Conservation (phyloP, 2,329 filamentous ascomycete genomes). For the Endothia cerciana region DNA sequence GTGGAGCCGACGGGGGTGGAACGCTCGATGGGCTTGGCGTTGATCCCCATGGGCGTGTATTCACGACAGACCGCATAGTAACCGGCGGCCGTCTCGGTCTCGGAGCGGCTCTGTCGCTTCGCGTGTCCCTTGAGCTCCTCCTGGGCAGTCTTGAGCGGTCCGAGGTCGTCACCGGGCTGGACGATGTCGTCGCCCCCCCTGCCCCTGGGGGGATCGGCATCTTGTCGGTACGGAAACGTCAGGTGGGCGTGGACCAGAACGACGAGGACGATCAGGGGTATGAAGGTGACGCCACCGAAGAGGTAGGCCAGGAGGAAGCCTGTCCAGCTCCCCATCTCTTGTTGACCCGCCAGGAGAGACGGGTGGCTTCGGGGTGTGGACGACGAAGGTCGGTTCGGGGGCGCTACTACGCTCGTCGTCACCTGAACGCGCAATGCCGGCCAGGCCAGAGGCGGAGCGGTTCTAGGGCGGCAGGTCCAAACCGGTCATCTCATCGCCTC, state of each 20-base stretch:
- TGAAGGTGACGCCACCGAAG: constrained; percentile 84
- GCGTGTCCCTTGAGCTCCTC: constrained; percentile 63
- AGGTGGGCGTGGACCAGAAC: constrained; percentile 70
- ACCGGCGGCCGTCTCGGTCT: constrained; percentile 80
- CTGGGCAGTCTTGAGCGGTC: constrained; percentile 64
- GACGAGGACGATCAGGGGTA: constrained; percentile 70
- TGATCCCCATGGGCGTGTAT: constrained; percentile 88
- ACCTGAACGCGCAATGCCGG: constrained; percentile 26
- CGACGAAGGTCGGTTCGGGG: constrained; percentile 19
- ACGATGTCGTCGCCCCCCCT: constrained; percentile 49
- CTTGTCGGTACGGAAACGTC: constrained; percentile 61
- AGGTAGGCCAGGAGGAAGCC: constrained; percentile 76
- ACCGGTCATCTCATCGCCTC: constrained; percentile 27
- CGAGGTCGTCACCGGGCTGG: constrained; percentile 66
- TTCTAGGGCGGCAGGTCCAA: constrained; percentile 18
- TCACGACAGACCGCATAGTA: constrained; percentile 96
- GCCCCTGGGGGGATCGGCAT: constrained; percentile 39
- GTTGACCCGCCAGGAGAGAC: background rate
- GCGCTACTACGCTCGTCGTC: constrained; percentile 24
- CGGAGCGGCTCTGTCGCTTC: constrained; percentile 51
- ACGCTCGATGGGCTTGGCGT: constrained; percentile 88
- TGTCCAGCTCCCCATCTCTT: constrained; percentile 54
- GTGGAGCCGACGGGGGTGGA: constrained; percentile 76
- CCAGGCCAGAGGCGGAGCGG: constrained; percentile 16
- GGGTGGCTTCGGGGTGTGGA: constrained; percentile 3